Evolutionary conservation across 2,329 filamentous ascomycete genomes (phyloP), one percentile per base, ranked within the genome.

Genomic region (Colletotrichum lupini): DNA sequence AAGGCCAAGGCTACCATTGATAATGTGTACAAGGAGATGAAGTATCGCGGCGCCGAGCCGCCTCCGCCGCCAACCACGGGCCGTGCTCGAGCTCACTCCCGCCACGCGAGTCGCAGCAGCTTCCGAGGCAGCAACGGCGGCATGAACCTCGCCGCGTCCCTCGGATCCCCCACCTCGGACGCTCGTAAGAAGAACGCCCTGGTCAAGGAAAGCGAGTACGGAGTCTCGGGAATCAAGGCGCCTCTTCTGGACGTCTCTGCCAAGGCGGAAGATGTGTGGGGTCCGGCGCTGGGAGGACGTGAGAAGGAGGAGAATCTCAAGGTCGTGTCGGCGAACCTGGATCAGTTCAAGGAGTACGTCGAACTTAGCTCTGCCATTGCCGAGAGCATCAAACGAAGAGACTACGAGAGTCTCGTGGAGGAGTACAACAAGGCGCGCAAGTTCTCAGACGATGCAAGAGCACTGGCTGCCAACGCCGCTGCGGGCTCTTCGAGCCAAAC

Each of bases 11-110:
- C 96, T 22, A 98, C 96, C 8, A 98, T 99, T 79, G 97, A 99
- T 84, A 97, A 97, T 83, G 97, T 99, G 65, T 99, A 99, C 84
- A 97, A 92, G 75, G 97, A 99, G 82, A 99, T 99, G 97, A 98
- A 90, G 87, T 95, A 86, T 76, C 87, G 89, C 59, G 91, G 91
- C 12, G 85, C 81, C 26, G 90, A 92, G 59, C 87, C 88, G 6
- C 83, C 85, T 3, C 82, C 85, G 5, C 79, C 83, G 8, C 68
- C 83, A 67, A 57, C 71, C 22, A 61, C 71, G 4, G 67, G 71
- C 28, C 81, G 85, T 52, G 81, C 83, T 22, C 81, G 84, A n/a
- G 81, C 84, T 24, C 92, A 94, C 79, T 92, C 90, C 24, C 88
- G 93, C 26, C 91, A 92, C 76, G 85, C 91, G 28, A 95, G 93